Base-by-base conservation (phyloP, 2,329 filamentous ascomycete species). In the Beauveria varroae region DNA sequence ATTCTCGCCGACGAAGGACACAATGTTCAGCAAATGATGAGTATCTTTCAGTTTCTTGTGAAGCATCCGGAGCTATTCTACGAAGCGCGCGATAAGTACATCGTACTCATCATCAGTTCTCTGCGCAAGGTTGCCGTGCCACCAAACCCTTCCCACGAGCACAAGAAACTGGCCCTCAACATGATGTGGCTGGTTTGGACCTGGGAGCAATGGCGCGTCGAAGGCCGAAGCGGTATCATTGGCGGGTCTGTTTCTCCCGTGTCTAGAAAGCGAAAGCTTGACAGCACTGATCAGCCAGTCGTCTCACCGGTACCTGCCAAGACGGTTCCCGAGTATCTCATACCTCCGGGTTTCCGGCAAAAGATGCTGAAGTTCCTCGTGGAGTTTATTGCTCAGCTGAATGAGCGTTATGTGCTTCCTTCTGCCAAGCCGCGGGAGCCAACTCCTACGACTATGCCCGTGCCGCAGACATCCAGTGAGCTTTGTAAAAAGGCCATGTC, bases 1-100 rank as follows among this genome's bases (percentile, higher is more conserved):
- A 96, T 99, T 30, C 77, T 99, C 24, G 88, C 91, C 3, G 96
- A 99, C 71, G 95, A 99, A 73, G 93, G 91, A 28, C 91, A 95
- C 64, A 99, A 99, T 68, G 82, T 93, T 52, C 93, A 96, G 73
- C 95, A 98, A 75, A 89, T 98, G 77, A 96, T 92, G 58, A 95
- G 90, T 76, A 98, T 99, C 68, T 98, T 97, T 78, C 90, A 97
- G 69, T 99, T 99, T 75, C 80, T 99, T 40, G 93, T 97, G 41
- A 86, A 90, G 61, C 93, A 99, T 71, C 89, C 93, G 0, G 88
- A 95, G 68, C 79, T 99, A 5, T 99, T 99, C 76, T 99, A 96
- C 67, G 93, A 98, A 65, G 92, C 91, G 1, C 83, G 95, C 60
- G 95, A 99, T 66, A 93, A 93, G 70, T 96, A 98, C 66, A 86